Percentiles rank a stretch among this genome's conserved stretches.
These are phyloP conservation scores for Pyrenophora graminea DNA, from an alignment of 2,329 filamentous ascomycete genomes.

Conservation along the genomic window DNA sequence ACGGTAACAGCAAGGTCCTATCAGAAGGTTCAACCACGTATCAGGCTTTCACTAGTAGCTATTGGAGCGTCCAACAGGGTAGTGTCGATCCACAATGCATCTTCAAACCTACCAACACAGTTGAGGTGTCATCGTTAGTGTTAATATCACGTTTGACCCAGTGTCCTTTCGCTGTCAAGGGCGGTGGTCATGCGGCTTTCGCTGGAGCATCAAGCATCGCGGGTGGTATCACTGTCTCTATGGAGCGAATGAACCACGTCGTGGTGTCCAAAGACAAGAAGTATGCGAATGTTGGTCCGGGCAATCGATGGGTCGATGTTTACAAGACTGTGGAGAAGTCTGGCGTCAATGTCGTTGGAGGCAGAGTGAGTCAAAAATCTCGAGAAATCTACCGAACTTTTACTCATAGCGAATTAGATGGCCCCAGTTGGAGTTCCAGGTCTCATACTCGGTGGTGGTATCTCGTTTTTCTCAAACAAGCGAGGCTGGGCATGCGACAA, in stretches of 20 bases:
- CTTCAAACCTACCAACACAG: constrained; percentile 28
- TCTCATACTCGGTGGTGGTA: constrained; percentile 36
- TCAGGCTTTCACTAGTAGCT: constrained; percentile 25
- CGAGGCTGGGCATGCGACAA: constrained; percentile 36
- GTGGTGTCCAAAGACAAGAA: constrained; percentile 27
- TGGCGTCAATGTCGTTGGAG: constrained; percentile 38
- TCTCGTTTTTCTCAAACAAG: constrained; percentile 30
- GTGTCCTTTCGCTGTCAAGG: constrained; percentile 50
- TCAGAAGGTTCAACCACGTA: constrained; percentile 21
- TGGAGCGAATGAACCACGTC: constrained; percentile 41
- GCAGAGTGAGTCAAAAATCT: constrained; percentile 34
- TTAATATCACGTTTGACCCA: constrained; percentile 29
- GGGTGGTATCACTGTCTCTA: constrained; percentile 50
- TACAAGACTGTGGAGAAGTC: constrained; percentile 34
- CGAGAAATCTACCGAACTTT: constrained; percentile 9
- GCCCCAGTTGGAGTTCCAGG: constrained; percentile 39
- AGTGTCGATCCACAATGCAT: constrained; percentile 30
- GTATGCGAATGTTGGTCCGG: constrained; percentile 36
- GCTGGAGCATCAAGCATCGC: constrained; percentile 50
- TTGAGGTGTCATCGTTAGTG: constrained; percentile 27
- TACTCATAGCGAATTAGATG: constrained; percentile 16
- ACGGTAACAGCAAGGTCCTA: constrained; percentile 23
- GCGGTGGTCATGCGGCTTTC: constrained; percentile 51
- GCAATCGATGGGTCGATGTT: constrained; percentile 43
- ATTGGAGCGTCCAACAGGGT: constrained; percentile 37